Conservation (phyloP, 2,329 filamentous ascomycete species). For the Pyrenochaeta sp. region DNA sequence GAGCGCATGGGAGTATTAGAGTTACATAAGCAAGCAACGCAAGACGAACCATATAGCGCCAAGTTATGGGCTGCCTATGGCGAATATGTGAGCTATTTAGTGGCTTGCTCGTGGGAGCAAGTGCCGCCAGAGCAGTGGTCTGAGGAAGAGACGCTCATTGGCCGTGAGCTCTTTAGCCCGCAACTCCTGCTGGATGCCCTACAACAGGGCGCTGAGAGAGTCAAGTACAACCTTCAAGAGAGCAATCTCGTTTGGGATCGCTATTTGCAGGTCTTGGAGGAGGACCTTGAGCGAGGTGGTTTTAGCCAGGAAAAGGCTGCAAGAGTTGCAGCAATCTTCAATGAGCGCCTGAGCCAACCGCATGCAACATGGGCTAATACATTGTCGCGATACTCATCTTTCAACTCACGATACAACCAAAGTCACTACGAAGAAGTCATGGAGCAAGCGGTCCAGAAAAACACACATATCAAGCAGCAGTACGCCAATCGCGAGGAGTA, state of each 20-base stretch:
- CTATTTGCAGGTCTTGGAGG: constrained; percentile 76
- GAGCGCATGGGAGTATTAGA: constrained; percentile 75
- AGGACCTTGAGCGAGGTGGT: constrained; percentile 68
- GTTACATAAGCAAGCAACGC: constrained; percentile 73
- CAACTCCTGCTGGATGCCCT: constrained; percentile 73
- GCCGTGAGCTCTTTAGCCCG: constrained; percentile 75
- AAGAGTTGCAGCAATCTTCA: constrained; percentile 73
- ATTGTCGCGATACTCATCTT: constrained; percentile 76
- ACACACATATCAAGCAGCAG: constrained; percentile 69
- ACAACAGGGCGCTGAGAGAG: constrained; percentile 74
- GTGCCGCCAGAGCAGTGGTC: constrained; percentile 59
- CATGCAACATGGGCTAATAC: constrained; percentile 80
- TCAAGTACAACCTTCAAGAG: constrained; percentile 77
- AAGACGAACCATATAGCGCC: constrained; percentile 76
- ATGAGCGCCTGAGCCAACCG: constrained; percentile 74
- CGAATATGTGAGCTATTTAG: constrained; percentile 78
- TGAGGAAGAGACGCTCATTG: constrained; percentile 73
- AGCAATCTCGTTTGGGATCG: constrained; percentile 83
- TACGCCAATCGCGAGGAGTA: constrained; percentile 72
- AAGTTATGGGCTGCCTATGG: constrained; percentile 80
- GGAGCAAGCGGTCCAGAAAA: constrained; percentile 70
- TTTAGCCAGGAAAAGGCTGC: constrained; percentile 64
- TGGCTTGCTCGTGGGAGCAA: constrained; percentile 68
- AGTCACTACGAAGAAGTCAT: constrained; percentile 78
- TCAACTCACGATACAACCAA: constrained; percentile 75